Conservation (phyloP, 257 asterid genomes). For the Solanum sitiens region DNA sequence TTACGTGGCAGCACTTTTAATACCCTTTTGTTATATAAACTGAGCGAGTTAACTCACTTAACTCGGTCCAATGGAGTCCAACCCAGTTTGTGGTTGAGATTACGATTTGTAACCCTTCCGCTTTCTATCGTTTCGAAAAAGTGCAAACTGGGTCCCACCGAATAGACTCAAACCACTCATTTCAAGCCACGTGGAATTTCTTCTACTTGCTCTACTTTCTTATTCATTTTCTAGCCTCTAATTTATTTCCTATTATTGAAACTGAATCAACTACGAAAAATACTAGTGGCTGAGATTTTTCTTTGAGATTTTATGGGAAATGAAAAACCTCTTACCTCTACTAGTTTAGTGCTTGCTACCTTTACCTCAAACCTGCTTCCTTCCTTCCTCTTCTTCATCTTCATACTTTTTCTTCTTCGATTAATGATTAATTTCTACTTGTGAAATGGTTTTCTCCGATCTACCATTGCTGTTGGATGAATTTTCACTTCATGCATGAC, state of each 20-base stretch:
- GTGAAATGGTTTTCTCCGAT: slow-evolving; percentile 19
- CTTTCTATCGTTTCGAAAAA: slow-evolving; percentile 6
- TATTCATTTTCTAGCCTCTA: slow-evolving; percentile 51
- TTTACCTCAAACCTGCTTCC: neutral
- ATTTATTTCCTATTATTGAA: neutral
- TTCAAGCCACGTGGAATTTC: slow-evolving; percentile 30
- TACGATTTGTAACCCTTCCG: neutral
- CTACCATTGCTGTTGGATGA: slow-evolving; percentile 15
- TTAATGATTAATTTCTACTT: neutral
- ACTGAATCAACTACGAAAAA: slow-evolving; percentile 12
- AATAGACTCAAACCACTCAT: neutral
- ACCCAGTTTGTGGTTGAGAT: neutral
- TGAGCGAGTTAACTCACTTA: neutral
- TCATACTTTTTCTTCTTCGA: neutral
- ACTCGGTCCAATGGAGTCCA: neutral
- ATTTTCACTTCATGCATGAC: slow-evolving; percentile 18
- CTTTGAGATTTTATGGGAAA: neutral
- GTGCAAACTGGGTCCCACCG: slow-evolving; percentile 42
- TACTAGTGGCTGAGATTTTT: slow-evolving; percentile 75
- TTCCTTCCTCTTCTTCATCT: neutral
- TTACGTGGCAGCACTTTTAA: neutral
- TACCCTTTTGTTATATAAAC: neutral
- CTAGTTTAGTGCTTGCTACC: neutral
- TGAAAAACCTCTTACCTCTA: neutral
- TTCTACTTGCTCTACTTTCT: slow-evolving; percentile 7